A percentile compares a stretch with the other conserved stretches of the same genome.
Evolutionary conservation across 495 filamentous ascomycete genomes (phyloP).

Genomic region (Xylaria cubensis): DNA sequence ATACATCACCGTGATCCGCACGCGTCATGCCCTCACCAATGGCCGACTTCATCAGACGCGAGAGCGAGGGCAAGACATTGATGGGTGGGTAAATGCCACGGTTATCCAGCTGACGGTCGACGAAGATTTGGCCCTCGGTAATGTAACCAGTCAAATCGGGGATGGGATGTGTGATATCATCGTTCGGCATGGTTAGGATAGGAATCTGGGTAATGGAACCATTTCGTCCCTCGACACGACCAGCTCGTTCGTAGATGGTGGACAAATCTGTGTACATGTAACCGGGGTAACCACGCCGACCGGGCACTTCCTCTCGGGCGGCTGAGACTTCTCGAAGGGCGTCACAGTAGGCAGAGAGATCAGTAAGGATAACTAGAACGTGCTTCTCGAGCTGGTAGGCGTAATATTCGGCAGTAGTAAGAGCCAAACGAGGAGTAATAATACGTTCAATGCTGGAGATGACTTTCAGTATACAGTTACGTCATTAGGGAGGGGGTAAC

Average conservation of each 20-base stretch:
- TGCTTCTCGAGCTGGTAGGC: constrained; percentile 99
- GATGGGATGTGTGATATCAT: constrained; percentile 99
- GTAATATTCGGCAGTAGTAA: constrained; percentile 99
- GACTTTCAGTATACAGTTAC: constrained; percentile 37
- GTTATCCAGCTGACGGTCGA: constrained; percentile 94
- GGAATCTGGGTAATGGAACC: constrained; percentile 99
- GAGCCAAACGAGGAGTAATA: constrained; percentile 96
- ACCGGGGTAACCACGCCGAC: constrained; percentile 99
- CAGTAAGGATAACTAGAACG: constrained; percentile 97
- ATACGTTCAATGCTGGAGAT: constrained; percentile 91
- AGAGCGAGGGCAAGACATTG: constrained; percentile 97
- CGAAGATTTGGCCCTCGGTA: constrained; percentile 97
- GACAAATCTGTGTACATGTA: constrained; percentile 99
- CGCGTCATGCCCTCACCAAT: constrained; percentile 96
- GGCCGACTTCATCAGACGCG: constrained; percentile 99
- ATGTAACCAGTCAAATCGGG: constrained; percentile 99
- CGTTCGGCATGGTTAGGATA: constrained; percentile 99
- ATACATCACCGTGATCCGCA: constrained; percentile 96
- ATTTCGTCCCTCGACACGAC: constrained; percentile 95
- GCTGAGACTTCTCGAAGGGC: constrained; percentile 98
- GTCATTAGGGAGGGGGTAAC: not conserved
- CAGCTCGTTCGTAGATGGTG: constrained; percentile 98
- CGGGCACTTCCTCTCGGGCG: constrained; percentile 98
- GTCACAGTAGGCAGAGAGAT: constrained; percentile 97
- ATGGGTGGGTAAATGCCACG: constrained; percentile 98